These are phyloP conservation scores for Neurospora discreta DNA, from an alignment of 495 filamentous ascomycete genomes.

Conservation along the genomic window DNA sequence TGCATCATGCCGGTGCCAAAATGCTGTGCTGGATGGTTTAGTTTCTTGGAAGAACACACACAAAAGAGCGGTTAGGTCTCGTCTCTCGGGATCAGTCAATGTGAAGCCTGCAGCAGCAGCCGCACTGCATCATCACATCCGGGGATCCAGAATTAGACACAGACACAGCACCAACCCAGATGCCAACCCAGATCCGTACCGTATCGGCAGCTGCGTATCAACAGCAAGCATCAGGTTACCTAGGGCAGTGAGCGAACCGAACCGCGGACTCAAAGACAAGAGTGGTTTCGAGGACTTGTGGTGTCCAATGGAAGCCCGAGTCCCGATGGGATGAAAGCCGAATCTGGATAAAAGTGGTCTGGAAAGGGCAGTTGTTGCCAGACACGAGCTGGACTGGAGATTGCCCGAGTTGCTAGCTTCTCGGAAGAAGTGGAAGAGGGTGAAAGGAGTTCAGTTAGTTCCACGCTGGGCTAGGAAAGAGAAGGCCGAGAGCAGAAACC, in stretches of 20 bases:
- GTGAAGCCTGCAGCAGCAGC: background rate
- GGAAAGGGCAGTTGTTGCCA: background rate
- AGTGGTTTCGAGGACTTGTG: background rate
- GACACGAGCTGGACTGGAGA: background rate
- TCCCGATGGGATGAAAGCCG: background rate
- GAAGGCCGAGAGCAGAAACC: background rate
- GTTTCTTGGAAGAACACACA: background rate
- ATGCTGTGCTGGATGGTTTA: background rate
- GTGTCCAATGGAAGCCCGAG: background rate
- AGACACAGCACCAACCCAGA: background rate
- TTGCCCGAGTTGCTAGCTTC: background rate
- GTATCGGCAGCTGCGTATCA: background rate
- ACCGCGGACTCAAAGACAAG: background rate
- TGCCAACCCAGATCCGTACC: background rate
- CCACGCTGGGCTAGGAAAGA: background rate
- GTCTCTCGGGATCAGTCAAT: background rate
- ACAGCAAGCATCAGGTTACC: background rate
- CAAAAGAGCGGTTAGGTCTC: background rate
- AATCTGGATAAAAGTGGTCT: background rate
- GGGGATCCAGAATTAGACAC: background rate
- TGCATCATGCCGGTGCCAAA: background rate
- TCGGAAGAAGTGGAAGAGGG: background rate
- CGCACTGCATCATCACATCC: background rate
- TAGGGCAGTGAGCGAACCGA: background rate
- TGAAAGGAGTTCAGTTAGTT: background rate